These are phyloP conservation scores for Raffaelea ambrosiae DNA, from an alignment of 2,329 filamentous ascomycete genomes.

Conservation along the genomic window DNA sequence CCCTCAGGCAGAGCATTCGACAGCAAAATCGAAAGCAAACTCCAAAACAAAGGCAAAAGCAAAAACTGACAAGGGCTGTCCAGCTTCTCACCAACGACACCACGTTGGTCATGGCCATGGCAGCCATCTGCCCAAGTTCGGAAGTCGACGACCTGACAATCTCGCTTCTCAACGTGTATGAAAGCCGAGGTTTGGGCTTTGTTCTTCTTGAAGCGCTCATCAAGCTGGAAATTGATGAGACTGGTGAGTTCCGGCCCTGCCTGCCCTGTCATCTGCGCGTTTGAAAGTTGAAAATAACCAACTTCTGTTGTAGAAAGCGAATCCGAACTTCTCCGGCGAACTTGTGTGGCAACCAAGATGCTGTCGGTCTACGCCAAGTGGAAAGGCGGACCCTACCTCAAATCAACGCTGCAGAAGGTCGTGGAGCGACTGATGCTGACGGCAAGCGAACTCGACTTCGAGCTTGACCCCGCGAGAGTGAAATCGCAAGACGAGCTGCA, in stretches of 20 bases:
- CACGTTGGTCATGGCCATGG: conserved; percentile 54
- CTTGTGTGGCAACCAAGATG: conserved; percentile 66
- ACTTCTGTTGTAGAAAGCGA: conserved; percentile 45
- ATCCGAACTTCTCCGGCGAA: conserved; percentile 57
- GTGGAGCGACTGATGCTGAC: conserved; percentile 58
- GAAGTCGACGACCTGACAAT: conserved; percentile 64
- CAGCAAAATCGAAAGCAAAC: not conserved
- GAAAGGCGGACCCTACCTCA: conserved; percentile 58
- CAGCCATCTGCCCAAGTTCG: conserved; percentile 55
- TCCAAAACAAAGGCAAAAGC: not conserved
- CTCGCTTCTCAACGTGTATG: conserved; percentile 61
- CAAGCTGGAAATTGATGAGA: conserved; percentile 60
- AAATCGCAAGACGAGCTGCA: conserved; percentile 52
- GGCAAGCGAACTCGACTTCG: conserved; percentile 58
- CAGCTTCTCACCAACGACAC: conserved; percentile 56
- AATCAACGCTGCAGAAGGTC: conserved; percentile 56
- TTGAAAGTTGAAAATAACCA: not conserved
- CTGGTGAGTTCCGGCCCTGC: conserved; percentile 38
- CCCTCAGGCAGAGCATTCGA: not conserved
- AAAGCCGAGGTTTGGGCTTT: conserved; percentile 55
- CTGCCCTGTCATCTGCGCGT: not conserved
- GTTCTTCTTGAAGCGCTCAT: conserved; percentile 57
- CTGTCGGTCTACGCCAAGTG: conserved; percentile 63
- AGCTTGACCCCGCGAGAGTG: conserved; percentile 57
- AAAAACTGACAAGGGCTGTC: not conserved